Percentiles rank a stretch among this genome's conserved stretches.
Evolutionary conservation across 2,329 filamentous ascomycete genomes (phyloP).

Genomic region (Paecilomyces dactylethromorphus): DNA sequence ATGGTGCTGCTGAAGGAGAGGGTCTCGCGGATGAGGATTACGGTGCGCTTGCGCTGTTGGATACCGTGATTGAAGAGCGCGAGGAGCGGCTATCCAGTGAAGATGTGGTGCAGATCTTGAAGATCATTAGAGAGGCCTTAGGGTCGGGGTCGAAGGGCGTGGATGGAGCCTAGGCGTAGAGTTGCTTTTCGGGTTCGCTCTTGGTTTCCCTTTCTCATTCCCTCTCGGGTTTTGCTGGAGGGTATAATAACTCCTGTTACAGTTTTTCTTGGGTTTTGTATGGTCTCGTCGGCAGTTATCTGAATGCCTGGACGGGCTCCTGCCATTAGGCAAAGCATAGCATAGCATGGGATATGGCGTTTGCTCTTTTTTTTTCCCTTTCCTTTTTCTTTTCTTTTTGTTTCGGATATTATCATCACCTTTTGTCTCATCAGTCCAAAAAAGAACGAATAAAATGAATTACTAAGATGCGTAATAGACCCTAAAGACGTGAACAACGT

Average conservation of each 20-base stretch:
- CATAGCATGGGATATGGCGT: neutral
- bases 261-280: neutral
- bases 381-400: neutral
- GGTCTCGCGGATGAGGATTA: slow-evolving; percentile 23
- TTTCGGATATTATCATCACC: too few species aligned
- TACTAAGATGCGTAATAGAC: too few species aligned
- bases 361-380: neutral
- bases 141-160: slow-evolving; percentile 1
- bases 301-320: neutral
- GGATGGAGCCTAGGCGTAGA: neutral
- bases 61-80: slow-evolving; percentile 37
- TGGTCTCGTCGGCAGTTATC: too few species aligned
- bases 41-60: slow-evolving; percentile 30
- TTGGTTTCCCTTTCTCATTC: neutral
- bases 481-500: too few species aligned
- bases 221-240: neutral
- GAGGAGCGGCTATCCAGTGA: slow-evolving; percentile 34
- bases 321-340: neutral
- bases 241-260: neutral
- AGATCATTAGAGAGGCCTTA: slow-evolving; percentile 29
- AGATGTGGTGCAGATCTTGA: slow-evolving; percentile 28
- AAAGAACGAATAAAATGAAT: neutral
- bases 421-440: too few species aligned
- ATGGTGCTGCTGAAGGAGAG: slow-evolving; percentile 11
- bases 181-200: neutral